Conservation (phyloP, 2,329 filamentous ascomycete genomes). For the Dactylellina drechsleri region DNA sequence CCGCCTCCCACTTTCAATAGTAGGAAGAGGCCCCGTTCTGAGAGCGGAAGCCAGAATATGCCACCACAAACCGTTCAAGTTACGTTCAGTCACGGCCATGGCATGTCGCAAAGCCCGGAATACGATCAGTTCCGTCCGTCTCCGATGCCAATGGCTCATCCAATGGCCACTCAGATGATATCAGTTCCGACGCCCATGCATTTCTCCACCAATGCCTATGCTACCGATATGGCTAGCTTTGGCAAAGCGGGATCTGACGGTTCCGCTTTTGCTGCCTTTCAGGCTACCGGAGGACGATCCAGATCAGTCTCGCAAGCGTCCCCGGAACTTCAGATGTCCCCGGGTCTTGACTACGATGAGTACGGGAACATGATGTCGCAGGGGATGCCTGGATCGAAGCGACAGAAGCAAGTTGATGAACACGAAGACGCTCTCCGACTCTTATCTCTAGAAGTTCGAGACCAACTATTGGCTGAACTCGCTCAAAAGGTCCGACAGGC, state of each 20-base stretch:
- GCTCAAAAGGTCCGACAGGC: constrained; percentile 58
- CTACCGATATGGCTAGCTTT: constrained; percentile 50
- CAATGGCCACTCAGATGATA: constrained; percentile 43
- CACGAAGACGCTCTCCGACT: constrained; percentile 58
- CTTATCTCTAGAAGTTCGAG: constrained; percentile 57
- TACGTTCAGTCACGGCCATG: constrained; percentile 32
- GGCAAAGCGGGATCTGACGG: constrained; percentile 44
- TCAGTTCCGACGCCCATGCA: constrained; percentile 44
- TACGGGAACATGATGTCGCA: constrained; percentile 51
- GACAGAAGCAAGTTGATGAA: constrained; percentile 56
- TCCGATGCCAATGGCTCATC: constrained; percentile 43
- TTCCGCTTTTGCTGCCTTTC: constrained; percentile 47
- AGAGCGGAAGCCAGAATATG: constrained; percentile 31
- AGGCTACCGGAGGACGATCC: constrained; percentile 41
- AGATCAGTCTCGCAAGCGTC: constrained; percentile 48
- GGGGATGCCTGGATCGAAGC: constrained; percentile 39
- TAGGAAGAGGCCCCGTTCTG: constrained; percentile 38
- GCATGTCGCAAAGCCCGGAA: constrained; percentile 51
- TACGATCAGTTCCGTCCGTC: constrained; percentile 47
- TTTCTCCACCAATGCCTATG: constrained; percentile 46
- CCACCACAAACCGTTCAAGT: constrained; percentile 44
- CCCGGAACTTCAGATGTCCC: constrained; percentile 49
- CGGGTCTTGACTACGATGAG: constrained; percentile 37
- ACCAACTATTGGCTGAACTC: constrained; percentile 57
- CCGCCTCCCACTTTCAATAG: constrained; percentile 35